These are phyloP conservation scores for Dothiorella sarmentorum DNA, from an alignment of 2,329 filamentous ascomycete species.

Conservation along the genomic window DNA sequence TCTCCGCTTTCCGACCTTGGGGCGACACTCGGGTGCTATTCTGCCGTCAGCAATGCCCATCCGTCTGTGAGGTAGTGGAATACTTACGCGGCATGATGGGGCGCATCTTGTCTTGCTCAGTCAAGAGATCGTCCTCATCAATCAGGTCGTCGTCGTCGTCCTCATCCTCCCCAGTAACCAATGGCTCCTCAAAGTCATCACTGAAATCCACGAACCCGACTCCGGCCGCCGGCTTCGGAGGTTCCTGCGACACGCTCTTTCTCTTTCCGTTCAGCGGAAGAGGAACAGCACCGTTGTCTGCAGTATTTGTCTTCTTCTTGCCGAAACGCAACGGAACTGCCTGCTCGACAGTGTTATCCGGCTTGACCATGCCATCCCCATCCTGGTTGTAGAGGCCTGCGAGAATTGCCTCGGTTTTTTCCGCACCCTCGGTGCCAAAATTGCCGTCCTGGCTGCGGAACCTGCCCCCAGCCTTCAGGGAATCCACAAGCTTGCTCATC, in stretches of 20 bases:
- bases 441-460: slow-evolving; percentile 67
- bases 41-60: not conserved
- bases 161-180: slow-evolving; percentile 52
- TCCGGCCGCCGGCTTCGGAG: slow-evolving; percentile 50
- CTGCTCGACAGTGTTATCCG: slow-evolving; percentile 55
- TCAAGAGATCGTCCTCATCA: slow-evolving; percentile 83
- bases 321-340: slow-evolving; percentile 63
- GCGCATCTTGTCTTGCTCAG: slow-evolving; percentile 75
- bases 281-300: slow-evolving; percentile 30
- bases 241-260: slow-evolving; percentile 35
- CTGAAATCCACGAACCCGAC: slow-evolving; percentile 67
- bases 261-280: slow-evolving; percentile 41
- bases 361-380: slow-evolving; percentile 68
- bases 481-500: slow-evolving; percentile 64
- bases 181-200: slow-evolving; percentile 58
- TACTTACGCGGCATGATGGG: slow-evolving; percentile 77
- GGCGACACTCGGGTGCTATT: slow-evolving; percentile 77
- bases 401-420: slow-evolving; percentile 76
- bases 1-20: slow-evolving; percentile 81
- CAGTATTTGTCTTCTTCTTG: slow-evolving; percentile 53
- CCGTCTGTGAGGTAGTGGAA: not conserved
- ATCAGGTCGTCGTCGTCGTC: slow-evolving; percentile 69
- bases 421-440: slow-evolving; percentile 48
- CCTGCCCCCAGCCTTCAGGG: slow-evolving; percentile 66
- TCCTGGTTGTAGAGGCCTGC: slow-evolving; percentile 67